A percentile compares a stretch with the other conserved stretches of the same genome.
These are phyloP conservation scores for Colletotrichum orchidophilum DNA, from an alignment of 2,329 filamentous ascomycete species.

Conservation along the genomic window DNA sequence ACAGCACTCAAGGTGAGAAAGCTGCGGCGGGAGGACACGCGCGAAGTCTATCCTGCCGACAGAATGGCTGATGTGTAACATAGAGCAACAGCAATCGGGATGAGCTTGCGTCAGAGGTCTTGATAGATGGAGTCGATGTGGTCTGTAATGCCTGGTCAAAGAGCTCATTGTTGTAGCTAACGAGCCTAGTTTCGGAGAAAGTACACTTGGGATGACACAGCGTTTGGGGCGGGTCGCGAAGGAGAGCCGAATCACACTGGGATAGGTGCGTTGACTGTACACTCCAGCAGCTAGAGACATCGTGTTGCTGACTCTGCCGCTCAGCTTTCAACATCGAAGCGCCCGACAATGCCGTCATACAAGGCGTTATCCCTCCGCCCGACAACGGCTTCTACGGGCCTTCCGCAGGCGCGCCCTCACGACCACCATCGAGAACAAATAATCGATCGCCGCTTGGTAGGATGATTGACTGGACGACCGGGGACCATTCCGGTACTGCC, in stretches of 20 bases:
- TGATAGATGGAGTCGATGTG: conserved; percentile 61
- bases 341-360: conserved; percentile 53
- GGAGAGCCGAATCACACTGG: conserved; percentile 54
- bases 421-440: conserved; percentile 69
- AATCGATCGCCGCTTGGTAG: conserved; percentile 65
- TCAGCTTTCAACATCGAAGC: conserved; percentile 67
- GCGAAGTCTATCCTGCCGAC: background rate
- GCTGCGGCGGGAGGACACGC: background rate
- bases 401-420: conserved; percentile 60
- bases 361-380: conserved; percentile 52
- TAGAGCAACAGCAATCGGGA: conserved; percentile 57
- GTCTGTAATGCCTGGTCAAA: conserved; percentile 41
- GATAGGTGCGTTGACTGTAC: conserved; percentile 50
- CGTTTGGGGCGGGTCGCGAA: conserved; percentile 63
- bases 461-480: conserved; percentile 58
- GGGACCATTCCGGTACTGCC: conserved; percentile 39
- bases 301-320: conserved; percentile 7
- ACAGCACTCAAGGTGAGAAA: conserved; percentile 52
- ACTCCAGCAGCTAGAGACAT: background rate
- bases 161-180: conserved; percentile 5
- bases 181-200: conserved; percentile 53
- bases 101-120: conserved; percentile 44
- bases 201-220: conserved; percentile 65
- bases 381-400: conserved; percentile 44
- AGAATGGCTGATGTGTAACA: conserved; percentile 34